These are phyloP conservation scores for Penicillium dipodomyicola DNA, from an alignment of 495 filamentous ascomycete species.

Conservation along the genomic window DNA sequence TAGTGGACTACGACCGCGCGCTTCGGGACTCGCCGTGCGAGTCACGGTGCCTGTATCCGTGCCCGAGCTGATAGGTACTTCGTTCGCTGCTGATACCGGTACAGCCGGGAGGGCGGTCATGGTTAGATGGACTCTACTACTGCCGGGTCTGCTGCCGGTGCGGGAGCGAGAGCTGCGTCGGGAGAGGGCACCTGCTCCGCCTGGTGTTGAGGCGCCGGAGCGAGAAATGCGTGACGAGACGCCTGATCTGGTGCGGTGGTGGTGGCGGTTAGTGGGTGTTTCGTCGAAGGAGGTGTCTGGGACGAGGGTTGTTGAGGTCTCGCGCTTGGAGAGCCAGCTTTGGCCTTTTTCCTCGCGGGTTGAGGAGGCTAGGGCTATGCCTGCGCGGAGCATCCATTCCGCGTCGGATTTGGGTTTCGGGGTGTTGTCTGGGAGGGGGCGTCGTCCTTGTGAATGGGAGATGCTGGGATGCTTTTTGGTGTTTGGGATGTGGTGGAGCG, in stretches of 20 bases:
- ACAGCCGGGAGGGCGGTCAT: constrained; percentile 35
- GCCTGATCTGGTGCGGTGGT: constrained; percentile 26
- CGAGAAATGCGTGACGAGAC: constrained; percentile 28
- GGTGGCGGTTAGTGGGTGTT: constrained; percentile 17
- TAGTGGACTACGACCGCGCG: constrained; percentile 16
- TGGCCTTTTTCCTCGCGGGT: constrained; percentile 76
- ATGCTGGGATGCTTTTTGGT: constrained; percentile 16
- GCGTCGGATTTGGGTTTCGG: constrained; percentile 42
- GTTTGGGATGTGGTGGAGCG: constrained; percentile 26
- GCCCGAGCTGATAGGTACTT: neutral
- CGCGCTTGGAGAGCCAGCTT: constrained; percentile 70
- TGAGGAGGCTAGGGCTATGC: constrained; percentile 65
- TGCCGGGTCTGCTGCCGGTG: constrained; percentile 33
- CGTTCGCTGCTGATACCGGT: constrained; percentile 1
- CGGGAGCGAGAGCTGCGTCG: constrained; percentile 31
- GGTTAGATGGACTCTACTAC: constrained; percentile 35
- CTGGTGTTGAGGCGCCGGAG: constrained; percentile 42
- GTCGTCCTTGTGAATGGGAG: constrained; percentile 5
- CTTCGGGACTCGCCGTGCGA: constrained; percentile 17
- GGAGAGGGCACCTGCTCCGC: constrained; percentile 8
- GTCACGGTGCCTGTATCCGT: constrained; percentile 2
- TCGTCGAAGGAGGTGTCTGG: constrained; percentile 36
- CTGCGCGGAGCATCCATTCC: constrained; percentile 75
- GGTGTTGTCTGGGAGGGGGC: constrained; percentile 12
- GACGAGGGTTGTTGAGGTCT: constrained; percentile 66